These are phyloP conservation scores for Naganishia vaughanmartiniae DNA, from an alignment of 768 basidiomycete genomes.

Conservation along the genomic window DNA sequence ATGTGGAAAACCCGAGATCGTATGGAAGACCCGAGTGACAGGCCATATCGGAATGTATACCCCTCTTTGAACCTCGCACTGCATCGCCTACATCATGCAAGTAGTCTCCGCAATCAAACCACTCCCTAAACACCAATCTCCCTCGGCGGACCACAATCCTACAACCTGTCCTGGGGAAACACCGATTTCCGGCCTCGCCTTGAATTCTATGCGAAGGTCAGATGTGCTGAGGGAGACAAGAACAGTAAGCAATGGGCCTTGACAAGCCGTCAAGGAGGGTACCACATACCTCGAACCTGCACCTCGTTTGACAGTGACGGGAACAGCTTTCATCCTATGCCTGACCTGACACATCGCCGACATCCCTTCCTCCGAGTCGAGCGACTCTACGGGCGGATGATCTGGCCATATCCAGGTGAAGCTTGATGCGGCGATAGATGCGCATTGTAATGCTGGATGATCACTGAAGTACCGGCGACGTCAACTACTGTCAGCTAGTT, in stretches of 20 bases:
- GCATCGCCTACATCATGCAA: slow-evolving; percentile 16
- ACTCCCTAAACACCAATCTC: slow-evolving; percentile 77
- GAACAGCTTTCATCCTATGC: slow-evolving; percentile 64
- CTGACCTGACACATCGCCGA: slow-evolving; percentile 63
- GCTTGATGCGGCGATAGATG: slow-evolving; percentile 42
- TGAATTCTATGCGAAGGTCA: slow-evolving; percentile 36
- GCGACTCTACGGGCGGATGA: slow-evolving; percentile 53
- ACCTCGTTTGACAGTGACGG: slow-evolving; percentile 56
- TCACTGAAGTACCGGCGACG: slow-evolving; percentile 54
- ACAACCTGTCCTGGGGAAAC: slow-evolving; percentile 79
- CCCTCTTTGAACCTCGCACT: too few relatives aligned
- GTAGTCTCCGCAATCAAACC: slow-evolving; percentile 60
- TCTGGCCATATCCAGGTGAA: slow-evolving; percentile 79
- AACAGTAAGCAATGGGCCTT: too few relatives aligned
- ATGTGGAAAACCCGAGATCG: too few relatives aligned
- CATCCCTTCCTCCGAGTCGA: slow-evolving; percentile 57
- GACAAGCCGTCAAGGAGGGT: too few relatives aligned
- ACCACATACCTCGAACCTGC: slow-evolving; percentile 54
- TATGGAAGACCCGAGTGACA: too few relatives aligned
- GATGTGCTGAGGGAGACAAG: slow-evolving; percentile 2
- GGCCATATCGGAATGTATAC: too few relatives aligned
- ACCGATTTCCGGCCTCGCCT: slow-evolving; percentile 60
- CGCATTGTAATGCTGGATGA: slow-evolving; percentile 61
- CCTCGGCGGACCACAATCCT: slow-evolving; percentile 62
- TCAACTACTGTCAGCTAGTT: not conserved